Percentiles rank a stretch among this genome's conserved stretches.
Conservation (phyloP, 345 rosid genomes). For the Brassica cretica region DNA sequence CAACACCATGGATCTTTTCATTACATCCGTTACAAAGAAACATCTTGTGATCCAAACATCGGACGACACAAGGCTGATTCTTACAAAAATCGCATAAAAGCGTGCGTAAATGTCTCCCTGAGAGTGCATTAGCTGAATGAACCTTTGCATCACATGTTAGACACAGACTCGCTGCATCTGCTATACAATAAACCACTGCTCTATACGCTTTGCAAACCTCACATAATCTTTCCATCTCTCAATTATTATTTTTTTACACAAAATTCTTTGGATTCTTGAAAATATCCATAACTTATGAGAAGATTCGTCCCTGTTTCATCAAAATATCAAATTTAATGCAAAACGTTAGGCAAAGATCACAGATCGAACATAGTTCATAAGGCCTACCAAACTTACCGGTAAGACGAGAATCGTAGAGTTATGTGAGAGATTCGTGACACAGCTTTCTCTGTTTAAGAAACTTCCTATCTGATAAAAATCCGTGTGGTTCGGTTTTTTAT, state of each 20-base stretch:
- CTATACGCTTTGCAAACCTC: slow-evolving; percentile 71
- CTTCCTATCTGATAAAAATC: slow-evolving; percentile 34
- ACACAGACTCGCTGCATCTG: slow-evolving; percentile 87
- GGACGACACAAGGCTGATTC: slow-evolving; percentile 47
- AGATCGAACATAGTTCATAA: slow-evolving; percentile 6
- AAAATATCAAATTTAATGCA: slow-evolving; percentile 9
- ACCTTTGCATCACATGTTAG: slow-evolving; percentile 82
- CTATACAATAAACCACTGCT: slow-evolving; percentile 74
- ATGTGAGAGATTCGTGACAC: slow-evolving; percentile 26
- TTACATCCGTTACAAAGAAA: slow-evolving; percentile 67
- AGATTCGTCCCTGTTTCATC: slow-evolving; percentile 36
- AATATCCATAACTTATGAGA: slow-evolving; percentile 16
- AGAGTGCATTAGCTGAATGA: slow-evolving; percentile 88
- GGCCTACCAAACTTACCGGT: background rate
- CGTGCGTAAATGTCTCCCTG: slow-evolving; percentile 70
- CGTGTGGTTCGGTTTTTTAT: background rate
- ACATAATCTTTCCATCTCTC: slow-evolving; percentile 60
- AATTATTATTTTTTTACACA: background rate
- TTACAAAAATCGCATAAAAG: slow-evolving; percentile 69
- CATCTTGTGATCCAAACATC: slow-evolving; percentile 67
- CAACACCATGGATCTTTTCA: slow-evolving; percentile 45
- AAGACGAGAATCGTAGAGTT: slow-evolving; percentile 8
- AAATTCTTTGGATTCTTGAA: background rate
- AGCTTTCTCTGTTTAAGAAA: slow-evolving; percentile 32
- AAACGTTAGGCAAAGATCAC: slow-evolving; percentile 19